Conservation (phyloP, 2,329 filamentous ascomycete species). For the Clonostachys sp. region DNA sequence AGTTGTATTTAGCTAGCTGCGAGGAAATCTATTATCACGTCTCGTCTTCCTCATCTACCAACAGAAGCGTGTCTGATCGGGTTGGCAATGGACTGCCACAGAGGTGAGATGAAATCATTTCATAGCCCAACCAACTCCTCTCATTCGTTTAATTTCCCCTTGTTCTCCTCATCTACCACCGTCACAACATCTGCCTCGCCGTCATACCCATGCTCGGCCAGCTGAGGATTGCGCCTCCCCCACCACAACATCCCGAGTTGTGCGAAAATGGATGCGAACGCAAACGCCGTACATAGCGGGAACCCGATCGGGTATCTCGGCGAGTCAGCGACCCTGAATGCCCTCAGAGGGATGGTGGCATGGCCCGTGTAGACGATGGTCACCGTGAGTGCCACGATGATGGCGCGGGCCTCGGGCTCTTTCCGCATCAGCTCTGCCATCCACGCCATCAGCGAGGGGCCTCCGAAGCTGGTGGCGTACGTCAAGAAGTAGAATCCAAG, state of each 20-base stretch:
- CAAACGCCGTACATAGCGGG: conserved; percentile 24
- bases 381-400: conserved; percentile 27
- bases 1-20: no score
- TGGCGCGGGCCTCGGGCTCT: conserved; percentile 26
- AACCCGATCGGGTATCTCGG: conserved; percentile 29
- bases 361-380: conserved; percentile 30
- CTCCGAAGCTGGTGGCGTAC: conserved; percentile 23
- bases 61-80: no score
- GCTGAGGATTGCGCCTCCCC: conserved; percentile 11
- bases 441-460: conserved; percentile 27
- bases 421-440: conserved; percentile 24
- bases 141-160: no score
- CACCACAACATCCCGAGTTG: conserved; percentile 25
- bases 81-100: no score
- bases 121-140: no score
- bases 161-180: no score
- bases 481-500: conserved; percentile 29
- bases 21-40: no score
- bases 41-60: no score
- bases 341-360: conserved; percentile 28
- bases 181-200: neutral
- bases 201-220: conserved; percentile 8
- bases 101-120: no score
- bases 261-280: conserved; percentile 18
- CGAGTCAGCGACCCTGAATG: conserved; percentile 24